Evolutionary conservation across 2,329 filamentous ascomycete genomes (phyloP), one percentile per base, ranked within the genome.

Genomic region (Cadophora sp.): DNA sequence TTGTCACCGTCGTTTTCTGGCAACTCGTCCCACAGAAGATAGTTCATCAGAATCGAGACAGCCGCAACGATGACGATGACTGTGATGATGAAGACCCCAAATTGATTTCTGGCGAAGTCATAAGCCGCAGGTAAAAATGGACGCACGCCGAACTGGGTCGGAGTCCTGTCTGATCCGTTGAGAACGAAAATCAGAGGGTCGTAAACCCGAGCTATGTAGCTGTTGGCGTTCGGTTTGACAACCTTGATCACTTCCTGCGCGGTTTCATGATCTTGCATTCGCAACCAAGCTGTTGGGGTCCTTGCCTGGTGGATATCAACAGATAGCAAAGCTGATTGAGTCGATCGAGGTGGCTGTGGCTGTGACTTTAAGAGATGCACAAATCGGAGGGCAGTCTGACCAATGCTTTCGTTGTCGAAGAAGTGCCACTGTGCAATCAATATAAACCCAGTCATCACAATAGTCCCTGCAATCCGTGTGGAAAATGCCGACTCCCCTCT

Each of bases 401-500:
- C 66, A 24, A 85, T 73, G 59, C 83, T 84, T 64, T 85, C 84
- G 59, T 85, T 85, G 56, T 90, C 89, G 71, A 92, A 91, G 72
- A 94, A 94, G 75, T 94, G 92, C 84, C 89, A 92, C 73, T 94
- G 92, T 0, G 92, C 87, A 53, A 90, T 87, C 19, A 93, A 76
- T 7, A 94, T 86, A 71, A 93, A 92, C 1, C 88, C 89, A 26
- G 93, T 81, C 77, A 93, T 89, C 34, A 93, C 89, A 14, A 90
- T 84, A 0, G 91, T 92, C 0, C 92, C 92, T 2, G 91, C 91
- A 72, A 94, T 88, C 34, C 92, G 85, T 1, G 92, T 94, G 48
- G 89, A 92, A 69, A 92, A 81, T 8, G 90, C 87, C 5, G 89
- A 81, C 34, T 86, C 87, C n/a, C 90, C 89, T 62, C 87, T 85